Percentiles rank a stretch among this genome's conserved stretches.
Conservation (phyloP, 148 eudicot genomes). For the Polygonum maritimum region DNA sequence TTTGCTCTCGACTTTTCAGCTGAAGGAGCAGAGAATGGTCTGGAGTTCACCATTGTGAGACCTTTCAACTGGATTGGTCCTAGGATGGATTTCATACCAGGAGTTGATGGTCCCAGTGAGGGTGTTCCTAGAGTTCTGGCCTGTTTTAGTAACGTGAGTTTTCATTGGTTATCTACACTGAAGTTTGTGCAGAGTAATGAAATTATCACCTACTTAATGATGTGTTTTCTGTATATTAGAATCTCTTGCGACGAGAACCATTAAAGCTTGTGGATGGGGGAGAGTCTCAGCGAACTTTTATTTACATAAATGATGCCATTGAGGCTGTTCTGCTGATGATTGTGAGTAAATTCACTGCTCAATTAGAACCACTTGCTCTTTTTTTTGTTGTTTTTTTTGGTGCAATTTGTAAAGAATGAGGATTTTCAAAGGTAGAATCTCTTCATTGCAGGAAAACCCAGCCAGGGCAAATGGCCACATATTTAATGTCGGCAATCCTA, state of each 20-base stretch:
- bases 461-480: slow-evolving; percentile 95
- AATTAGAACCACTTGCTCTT: background rate
- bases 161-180: background rate
- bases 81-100: slow-evolving; percentile 98
- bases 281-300: slow-evolving; percentile 85
- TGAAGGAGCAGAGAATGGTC: slow-evolving; percentile 98
- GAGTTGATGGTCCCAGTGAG: slow-evolving; percentile 96
- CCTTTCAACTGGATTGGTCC: slow-evolving; percentile 99
- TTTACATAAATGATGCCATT: slow-evolving; percentile 93
- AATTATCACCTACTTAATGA: background rate
- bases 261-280: slow-evolving; percentile 99
- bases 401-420: background rate
- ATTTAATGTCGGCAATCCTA: slow-evolving; percentile 95
- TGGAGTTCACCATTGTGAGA: slow-evolving; percentile 90
- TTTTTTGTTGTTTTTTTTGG: background rate
- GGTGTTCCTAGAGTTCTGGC: slow-evolving; percentile 99
- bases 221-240: slow-evolving; percentile 20
- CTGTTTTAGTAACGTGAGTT: slow-evolving; percentile 88
- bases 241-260: slow-evolving; percentile 82
- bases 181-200: background rate
- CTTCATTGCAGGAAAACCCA: slow-evolving; percentile 68
- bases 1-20: slow-evolving; percentile 31
- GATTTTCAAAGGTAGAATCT: background rate
- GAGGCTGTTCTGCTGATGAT: slow-evolving; percentile 95
- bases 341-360: slow-evolving; percentile 30